Percentiles rank a stretch among this genome's conserved stretches.
These are phyloP conservation scores for Geotrichum siamense DNA, from an alignment of 1,139 yeast genomes.

Conservation along the genomic window DNA sequence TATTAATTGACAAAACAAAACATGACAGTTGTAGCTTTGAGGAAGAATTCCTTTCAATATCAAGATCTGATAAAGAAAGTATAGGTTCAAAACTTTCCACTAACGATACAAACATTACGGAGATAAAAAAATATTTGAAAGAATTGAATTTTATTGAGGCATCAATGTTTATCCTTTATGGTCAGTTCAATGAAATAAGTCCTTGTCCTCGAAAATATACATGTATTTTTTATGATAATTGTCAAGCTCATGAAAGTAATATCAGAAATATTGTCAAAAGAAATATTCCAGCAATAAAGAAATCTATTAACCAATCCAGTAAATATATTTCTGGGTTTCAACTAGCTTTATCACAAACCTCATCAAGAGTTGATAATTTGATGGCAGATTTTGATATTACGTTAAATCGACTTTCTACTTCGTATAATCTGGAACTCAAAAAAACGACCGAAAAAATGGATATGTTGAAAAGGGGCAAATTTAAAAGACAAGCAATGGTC, in stretches of 20 bases:
- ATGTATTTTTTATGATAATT: no score
- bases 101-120: no score
- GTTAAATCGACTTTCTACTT: slow-evolving; percentile 76
- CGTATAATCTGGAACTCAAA: slow-evolving; percentile 63
- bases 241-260: background rate
- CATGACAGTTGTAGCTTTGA: no score
- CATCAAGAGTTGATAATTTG: slow-evolving; percentile 15
- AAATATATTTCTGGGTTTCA: background rate
- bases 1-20: no score
- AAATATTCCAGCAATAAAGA: background rate
- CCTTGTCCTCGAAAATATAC: no score
- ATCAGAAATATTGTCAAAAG: background rate
- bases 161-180: no score
- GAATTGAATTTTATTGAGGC: no score
- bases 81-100: no score
- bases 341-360: slow-evolving; percentile 10
- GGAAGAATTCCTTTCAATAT: no score
- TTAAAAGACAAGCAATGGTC: background rate
- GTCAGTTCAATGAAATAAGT: no score
- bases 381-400: slow-evolving; percentile 67
- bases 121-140: no score
- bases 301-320: background rate
- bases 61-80: no score
- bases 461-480: slow-evolving; percentile 34
- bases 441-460: slow-evolving; percentile 65